Evolutionary conservation across 805 yeast genomes (phyloP).

Genomic region (Ogataea trehaloabstinens): DNA sequence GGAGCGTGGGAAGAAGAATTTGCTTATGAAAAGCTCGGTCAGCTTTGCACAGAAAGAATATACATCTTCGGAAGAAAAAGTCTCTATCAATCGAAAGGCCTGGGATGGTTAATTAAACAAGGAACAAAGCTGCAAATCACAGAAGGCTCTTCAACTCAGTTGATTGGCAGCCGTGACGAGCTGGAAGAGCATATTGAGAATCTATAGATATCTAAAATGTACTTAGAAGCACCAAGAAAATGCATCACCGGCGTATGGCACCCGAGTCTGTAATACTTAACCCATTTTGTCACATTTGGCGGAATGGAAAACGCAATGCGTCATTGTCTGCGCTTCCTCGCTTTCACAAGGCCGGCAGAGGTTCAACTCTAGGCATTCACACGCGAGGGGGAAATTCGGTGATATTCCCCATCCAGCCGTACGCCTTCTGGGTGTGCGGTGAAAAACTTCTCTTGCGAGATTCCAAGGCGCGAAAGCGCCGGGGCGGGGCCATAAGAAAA

Average conservation of each 20-base stretch:
- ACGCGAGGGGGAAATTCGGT: slow-evolving; percentile 44
- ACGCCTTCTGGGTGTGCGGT: background rate
- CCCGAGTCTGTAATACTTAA: background rate
- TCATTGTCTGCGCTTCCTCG: slow-evolving; percentile 36
- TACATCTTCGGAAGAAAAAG: slow-evolving; percentile 13
- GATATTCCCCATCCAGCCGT: slow-evolving; percentile 29
- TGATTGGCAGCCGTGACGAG: background rate
- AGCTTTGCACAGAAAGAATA: slow-evolving; percentile 16
- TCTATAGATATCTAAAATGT: background rate
- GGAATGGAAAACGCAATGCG: slow-evolving; percentile 19
- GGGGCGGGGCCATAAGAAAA: slow-evolving; percentile 38
- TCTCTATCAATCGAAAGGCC: slow-evolving; percentile 3
- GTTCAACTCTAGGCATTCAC: background rate
- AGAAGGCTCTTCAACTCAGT: background rate
- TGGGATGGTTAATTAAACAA: background rate
- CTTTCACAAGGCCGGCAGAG: slow-evolving; percentile 25
- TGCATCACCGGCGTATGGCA: too few species aligned
- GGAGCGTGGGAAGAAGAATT: slow-evolving; percentile 20
- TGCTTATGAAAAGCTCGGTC: slow-evolving; percentile 2
- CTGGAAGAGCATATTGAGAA: background rate
- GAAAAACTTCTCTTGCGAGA: slow-evolving; percentile 33
- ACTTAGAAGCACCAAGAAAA: too few species aligned
- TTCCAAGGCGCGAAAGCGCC: slow-evolving; percentile 38
- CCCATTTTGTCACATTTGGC: slow-evolving; percentile 16
- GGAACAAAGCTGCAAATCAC: too few species aligned